These are phyloP conservation scores for Haplographium delicatum DNA, from an alignment of 495 filamentous ascomycete genomes.

Conservation along the genomic window DNA sequence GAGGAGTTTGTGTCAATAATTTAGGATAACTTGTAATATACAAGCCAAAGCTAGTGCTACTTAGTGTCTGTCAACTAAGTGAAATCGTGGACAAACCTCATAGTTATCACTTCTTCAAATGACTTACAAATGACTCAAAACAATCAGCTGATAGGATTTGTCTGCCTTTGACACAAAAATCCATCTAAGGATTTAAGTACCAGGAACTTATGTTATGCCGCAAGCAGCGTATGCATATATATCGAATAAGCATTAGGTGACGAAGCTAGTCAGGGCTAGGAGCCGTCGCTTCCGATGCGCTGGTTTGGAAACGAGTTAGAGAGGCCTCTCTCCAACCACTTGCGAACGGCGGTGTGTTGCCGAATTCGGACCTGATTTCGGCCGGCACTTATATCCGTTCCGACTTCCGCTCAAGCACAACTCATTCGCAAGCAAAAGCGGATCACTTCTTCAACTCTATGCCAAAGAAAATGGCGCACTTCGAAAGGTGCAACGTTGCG, in stretches of 20 bases:
- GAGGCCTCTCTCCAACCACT: background rate
- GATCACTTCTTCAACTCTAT: background rate
- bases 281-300: background rate
- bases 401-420: background rate
- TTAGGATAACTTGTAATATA: no score
- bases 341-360: background rate
- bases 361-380: background rate
- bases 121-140: background rate
- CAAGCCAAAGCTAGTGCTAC: no score
- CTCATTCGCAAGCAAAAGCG: background rate
- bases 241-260: background rate
- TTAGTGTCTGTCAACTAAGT: no score
- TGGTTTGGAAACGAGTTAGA: background rate
- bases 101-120: background rate
- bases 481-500: background rate
- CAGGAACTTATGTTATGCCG: background rate
- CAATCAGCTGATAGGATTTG: no score
- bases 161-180: no score
- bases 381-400: background rate
- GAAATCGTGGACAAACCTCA: background rate
- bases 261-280: background rate
- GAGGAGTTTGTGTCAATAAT: no score
- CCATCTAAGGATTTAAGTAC: no score
- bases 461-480: background rate
- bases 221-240: background rate